Base-by-base conservation (phyloP, 2,329 filamentous ascomycete genomes). In the Seiridium cupressi region DNA sequence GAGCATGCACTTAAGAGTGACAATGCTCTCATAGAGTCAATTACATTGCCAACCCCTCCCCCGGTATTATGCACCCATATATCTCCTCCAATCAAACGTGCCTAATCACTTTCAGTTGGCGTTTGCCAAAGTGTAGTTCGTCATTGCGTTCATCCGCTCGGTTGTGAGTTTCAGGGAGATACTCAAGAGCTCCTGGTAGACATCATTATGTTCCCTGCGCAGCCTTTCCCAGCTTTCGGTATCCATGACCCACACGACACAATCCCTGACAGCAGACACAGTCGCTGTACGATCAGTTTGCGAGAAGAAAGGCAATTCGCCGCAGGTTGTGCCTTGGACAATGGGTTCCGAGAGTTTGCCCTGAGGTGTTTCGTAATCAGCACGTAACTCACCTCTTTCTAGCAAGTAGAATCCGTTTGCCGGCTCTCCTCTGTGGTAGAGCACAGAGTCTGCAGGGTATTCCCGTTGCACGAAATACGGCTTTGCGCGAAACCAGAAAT, bases 261-360 rank as follows among this genome's bases (percentile, higher is more conserved):
- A 91, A 66, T 94, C 89, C 58, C 88, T 84, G 72, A 98, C 93
- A 1, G 92, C 92, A 48, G 88, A 82, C 9, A 96, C 93, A 0
- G 91, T 97, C 1, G 93, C 93, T 3, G 93, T 98, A 18, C 95
- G 85, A 57, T 86, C 82, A 1, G 94, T 98, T 69, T 96, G 91
- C 3, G 89, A 92, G 77, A 99, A 99, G 78, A 99, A 99, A 0
- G 95, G 95, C 57, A 99, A 76, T 77, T 99, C 95, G 42, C 95
- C 95, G 68, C 94, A 98, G 0, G 95, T 97, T 1, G 95, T 95
- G 13, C 95, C 95, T 0, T 93, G 91, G 1, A 97, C 89, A 58
- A 98, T 97, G 69, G 92, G 91, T 74, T 99, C 95, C 62, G 90
- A 92, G 66, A 96, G 90, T 67, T 84, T 85, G 0, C 95, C 95